Base-by-base conservation (phyloP, 23 red algal genomes). In the Chondrus crispus region DNA sequence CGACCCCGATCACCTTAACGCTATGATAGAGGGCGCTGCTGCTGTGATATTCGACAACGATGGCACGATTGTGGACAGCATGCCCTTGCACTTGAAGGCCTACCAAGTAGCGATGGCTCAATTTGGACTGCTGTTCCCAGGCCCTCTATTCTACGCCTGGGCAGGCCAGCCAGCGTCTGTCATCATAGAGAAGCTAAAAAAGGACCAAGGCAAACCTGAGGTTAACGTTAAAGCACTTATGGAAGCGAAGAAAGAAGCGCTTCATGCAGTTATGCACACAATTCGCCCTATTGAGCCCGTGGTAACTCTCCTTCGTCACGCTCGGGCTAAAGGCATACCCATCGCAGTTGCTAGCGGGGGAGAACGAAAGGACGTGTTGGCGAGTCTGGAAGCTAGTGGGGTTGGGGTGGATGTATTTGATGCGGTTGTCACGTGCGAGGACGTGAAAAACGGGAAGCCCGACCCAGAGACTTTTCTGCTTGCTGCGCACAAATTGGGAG, bases 11-110 rank as follows among this genome's bases (percentile, higher is more conserved):
- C 26, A 66, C 9, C 26, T 66, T 19, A 22, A 32, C 18, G 7
- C 60, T 66, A 8, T 9, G 18, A 66, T 66, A 9, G 60, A 66
- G 26, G 60, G 8, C 26, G 26, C 26, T 32, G 18, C 60, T 32
- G 87, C 69, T 28, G 92, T 94, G 28, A 94, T 94, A 44, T 94
- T 94, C 62, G 92, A 94, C 64, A 87, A 87, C 72, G 92, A 94
- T 64, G 92, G 92, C 74, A 94, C 92, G 1, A 73, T 94, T 16
- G 92, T 94, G 30, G 82, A 94, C 53, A 78, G 72, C 38, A 94
- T 94, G 92, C 92, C 91, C 3, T 52, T 69, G 5, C 92, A 94
- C 38, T 87, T 46, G 51, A 47, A 41, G 20, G 92, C 92, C 14
- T 94, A 62, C 39, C 47, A 51, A 11, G 33, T 13, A 13, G 82